Evolutionary conservation across 2,329 filamentous ascomycete genomes (phyloP).

Genomic region (Penicillium decumbens): DNA sequence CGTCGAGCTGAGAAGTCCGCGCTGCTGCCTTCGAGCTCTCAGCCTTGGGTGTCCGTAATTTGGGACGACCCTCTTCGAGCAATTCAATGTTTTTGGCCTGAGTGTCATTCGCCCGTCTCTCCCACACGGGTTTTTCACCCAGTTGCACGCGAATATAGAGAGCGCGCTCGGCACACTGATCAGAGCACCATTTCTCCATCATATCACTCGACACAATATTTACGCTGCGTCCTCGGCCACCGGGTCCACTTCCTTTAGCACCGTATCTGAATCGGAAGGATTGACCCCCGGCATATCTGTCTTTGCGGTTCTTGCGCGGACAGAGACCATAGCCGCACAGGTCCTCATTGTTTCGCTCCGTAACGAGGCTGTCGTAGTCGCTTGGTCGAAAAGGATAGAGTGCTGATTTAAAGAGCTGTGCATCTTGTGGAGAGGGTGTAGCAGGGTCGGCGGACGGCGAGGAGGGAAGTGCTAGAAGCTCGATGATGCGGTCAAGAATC

Average conservation of each 20-base stretch:
- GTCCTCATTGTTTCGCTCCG: constrained; percentile 79
- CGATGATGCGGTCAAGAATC: constrained; percentile 68
- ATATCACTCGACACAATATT: constrained; percentile 66
- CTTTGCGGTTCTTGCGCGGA: constrained; percentile 55
- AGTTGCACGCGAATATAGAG: constrained; percentile 87
- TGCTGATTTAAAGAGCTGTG: constrained; percentile 59
- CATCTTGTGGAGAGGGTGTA: constrained; percentile 57
- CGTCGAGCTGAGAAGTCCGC: constrained; percentile 1
- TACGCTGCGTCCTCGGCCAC: constrained; percentile 50
- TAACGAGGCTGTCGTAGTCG: constrained; percentile 84
- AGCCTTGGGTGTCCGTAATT: constrained; percentile 16
- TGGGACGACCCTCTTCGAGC: constrained; percentile 56
- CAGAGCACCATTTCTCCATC: constrained; percentile 81
- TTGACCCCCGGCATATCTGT: constrained; percentile 48
- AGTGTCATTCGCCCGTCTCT: constrained; percentile 55
- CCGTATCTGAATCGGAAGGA: constrained; percentile 65
- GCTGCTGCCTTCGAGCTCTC: constrained; percentile 16
- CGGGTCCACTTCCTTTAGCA: constrained; percentile 45
- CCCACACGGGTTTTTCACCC: constrained; percentile 78
- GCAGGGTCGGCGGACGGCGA: constrained; percentile 49
- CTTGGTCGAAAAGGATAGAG: constrained; percentile 73
- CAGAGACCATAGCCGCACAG: constrained; percentile 84
- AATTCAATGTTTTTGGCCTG: constrained; percentile 56
- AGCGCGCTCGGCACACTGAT: constrained; percentile 70
- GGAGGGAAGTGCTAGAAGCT: constrained; percentile 62